Evolutionary conservation across 106 monocot genomes (phyloP), one percentile per base, ranked within the genome.

Genomic region (Platanthera zijinensis): DNA sequence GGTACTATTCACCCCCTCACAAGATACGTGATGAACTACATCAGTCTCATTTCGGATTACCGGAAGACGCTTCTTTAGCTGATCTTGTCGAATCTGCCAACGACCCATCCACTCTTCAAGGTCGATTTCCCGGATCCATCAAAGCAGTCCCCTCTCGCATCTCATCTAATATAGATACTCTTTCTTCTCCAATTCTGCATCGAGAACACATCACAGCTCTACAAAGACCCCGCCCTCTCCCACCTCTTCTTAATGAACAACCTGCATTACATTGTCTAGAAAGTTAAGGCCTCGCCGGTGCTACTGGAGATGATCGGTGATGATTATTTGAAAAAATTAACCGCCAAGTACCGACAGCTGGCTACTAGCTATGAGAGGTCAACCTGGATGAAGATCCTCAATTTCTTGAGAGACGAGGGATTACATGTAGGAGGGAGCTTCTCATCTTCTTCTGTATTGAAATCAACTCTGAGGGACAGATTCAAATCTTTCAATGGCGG

Each of bases 11-110:
- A 99, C 75, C 97, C 97, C 0, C 78, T 99, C 13, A 94, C 97
- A 13, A 82, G 94, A 1, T 99, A 99, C 71, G 97, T 99, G 64
- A 99, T 99, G 97, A 99, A 99, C 63, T 99, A 94, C 84, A 80
- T 86, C 71, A 83, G 76, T 77, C 77, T 94, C 10, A 89, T 94
- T 28, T 85, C 89, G 1, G 97, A 94, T 66, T 94, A 99, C 82
- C 90, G 87, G 82, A 77, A 48, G n/a, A 92, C 89, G 0, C 89
- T 99, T 1, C 17, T 69, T 39, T 83, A 91, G 69, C 76, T 97
- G 32, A 93, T 97, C 11, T 82, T 86, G 30, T 70, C 87, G 3
- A 84, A 56, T 18, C 96, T 93, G 0, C 76, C 86, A 0, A 69
- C 73, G 0, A 77, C 76, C 18, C 50, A 70, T 25, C 73, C 67